These are phyloP conservation scores for Blastobotrys illinoisensis DNA, from an alignment of 1,139 yeast genomes.

Conservation along the genomic window DNA sequence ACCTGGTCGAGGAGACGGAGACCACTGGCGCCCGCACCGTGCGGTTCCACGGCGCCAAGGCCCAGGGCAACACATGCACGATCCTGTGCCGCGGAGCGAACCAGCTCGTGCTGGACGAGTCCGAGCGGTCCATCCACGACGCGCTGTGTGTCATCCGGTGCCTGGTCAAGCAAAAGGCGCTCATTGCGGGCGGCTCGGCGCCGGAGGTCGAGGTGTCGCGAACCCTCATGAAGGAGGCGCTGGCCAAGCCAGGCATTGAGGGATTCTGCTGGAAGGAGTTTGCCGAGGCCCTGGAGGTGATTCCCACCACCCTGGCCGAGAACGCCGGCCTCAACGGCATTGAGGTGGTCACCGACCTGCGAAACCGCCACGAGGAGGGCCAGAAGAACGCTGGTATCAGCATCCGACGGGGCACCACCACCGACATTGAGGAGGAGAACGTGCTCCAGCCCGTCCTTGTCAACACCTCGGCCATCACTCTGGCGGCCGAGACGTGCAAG, in stretches of 20 bases:
- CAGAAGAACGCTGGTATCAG: constrained; percentile 94
- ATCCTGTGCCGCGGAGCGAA: constrained; percentile 95
- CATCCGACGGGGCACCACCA: constrained; percentile 88
- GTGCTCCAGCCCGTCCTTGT: constrained; percentile 95
- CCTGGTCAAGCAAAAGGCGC: constrained; percentile 86
- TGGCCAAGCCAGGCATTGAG: constrained; percentile 79
- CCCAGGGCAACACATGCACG: constrained; percentile 66
- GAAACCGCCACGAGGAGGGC: constrained; percentile 87
- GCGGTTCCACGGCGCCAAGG: constrained; percentile 82
- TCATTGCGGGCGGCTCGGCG: constrained; percentile 99
- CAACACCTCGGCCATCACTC: constrained; percentile 84
- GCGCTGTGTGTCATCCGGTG: constrained; percentile 96
- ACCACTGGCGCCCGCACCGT: constrained; percentile 91
- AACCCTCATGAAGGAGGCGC: constrained; percentile 69
- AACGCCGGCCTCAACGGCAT: constrained; percentile 96
- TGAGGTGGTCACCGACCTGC: constrained; percentile 88
- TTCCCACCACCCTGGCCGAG: constrained; percentile 95
- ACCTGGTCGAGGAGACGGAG: constrained; percentile 85
- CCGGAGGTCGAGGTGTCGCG: constrained; percentile 95
- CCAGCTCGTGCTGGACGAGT: constrained; percentile 80
- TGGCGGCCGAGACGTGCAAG: constrained; percentile 95
- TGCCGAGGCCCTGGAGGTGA: constrained; percentile 91
- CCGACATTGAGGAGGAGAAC: constrained; percentile 88
- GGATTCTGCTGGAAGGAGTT: constrained; percentile 93
- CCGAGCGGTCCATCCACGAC: constrained; percentile 95